Evolutionary conservation across 1,139 yeast genomes (phyloP), one percentile per base, ranked within the genome.

Genomic region (Suhomyces chickasaworum): DNA sequence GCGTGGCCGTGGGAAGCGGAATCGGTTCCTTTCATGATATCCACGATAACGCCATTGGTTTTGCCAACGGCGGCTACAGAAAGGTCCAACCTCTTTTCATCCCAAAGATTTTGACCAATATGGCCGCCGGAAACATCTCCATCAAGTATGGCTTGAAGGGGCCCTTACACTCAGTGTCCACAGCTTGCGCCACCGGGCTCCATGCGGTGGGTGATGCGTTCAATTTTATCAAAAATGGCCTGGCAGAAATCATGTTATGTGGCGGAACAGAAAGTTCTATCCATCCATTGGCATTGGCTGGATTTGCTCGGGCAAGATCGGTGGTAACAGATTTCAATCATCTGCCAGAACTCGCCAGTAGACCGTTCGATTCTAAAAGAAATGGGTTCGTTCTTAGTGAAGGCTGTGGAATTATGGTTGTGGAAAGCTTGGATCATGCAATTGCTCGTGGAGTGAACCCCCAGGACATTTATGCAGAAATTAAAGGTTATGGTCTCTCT

Each of bases 101-200:
- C 10, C 98, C 99, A 0, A 83, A 80, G 54, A 68, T 91, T 39
- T 72, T 95, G 43, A 81, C 88, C 42, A 95, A 93, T 64, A 95
- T 95, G 98, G 97, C 97, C 0, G 90, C 93, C 0, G 98, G 99
- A 2, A 86, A 90, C 54, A 80, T 93, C 4, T 86, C 97, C 4
- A 91, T 93, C 48, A 77, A 80, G 53, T 80, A 83, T 58, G 86
- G 87, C 2, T 68, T 89, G 29, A 72, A 78, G 55, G 99, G 99
- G 0, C 96, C 97, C 1, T 81, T 88, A 46, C 97, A 90, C 61
- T 73, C 96, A 0, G 95, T 85, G 0, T 81, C 96, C 1, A 90
- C 98, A 0, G 99, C 99, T 0, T 95, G 99, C 70, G 96, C 99
- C 3, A 90, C 99, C 0, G 99, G 99, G 0, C 80, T 88, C 25